Evolutionary conservation across 2,329 filamentous ascomycete species (phyloP), one percentile per base, ranked within the genome.

Genomic region (Chaetomiaceae sp.): DNA sequence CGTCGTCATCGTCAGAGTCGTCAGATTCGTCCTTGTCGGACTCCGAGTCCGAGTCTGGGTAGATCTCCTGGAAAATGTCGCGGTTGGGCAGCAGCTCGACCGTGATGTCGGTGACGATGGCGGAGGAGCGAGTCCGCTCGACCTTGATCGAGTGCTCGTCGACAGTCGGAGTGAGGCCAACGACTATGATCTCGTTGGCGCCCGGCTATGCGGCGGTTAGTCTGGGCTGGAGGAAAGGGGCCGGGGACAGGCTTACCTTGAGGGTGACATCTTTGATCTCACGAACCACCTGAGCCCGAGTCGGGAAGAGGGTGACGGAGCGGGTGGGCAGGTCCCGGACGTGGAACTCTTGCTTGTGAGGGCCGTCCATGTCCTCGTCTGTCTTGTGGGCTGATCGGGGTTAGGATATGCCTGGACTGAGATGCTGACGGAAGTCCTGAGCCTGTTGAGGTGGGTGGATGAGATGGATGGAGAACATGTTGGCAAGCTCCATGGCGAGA

Each of bases 231-330:
- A 29, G 15, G 15, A 22, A 27, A 11, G 17, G n/a, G 25, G 6
- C n/a, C 2, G 19, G 9, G 34, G 15, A 19, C 2, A 15, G n/a
- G 7, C 64, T 58, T 64, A 75, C 71, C 64, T 74, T 71, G 19
- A 83, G 71, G 1, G 64, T 61, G 15, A 85, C 70, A 58, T 79
- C 69, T 53, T 76, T 77, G 63, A 87, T 76, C 49, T 85, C 80
- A 23, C 83, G 76, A 12, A 79, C 74, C 27, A 87, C 67, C 44
- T 84, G 82, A 1, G 84, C 84, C 57, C 78, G 72, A 2, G 73
- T 72, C 0, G 84, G 83, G 55, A 84, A 86, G 37, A 88, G 74
- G 0, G 79, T 83, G 15, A 88, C 83, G 0, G 78, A 78, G 46
- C 79, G 79, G 31, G 84, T 86, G 8, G 71, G 63, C 27, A 87